phyloP scores from a whole-genome alignment of 1,284 basidiomycete genomes.

The Tylopilus sp. region DNA sequence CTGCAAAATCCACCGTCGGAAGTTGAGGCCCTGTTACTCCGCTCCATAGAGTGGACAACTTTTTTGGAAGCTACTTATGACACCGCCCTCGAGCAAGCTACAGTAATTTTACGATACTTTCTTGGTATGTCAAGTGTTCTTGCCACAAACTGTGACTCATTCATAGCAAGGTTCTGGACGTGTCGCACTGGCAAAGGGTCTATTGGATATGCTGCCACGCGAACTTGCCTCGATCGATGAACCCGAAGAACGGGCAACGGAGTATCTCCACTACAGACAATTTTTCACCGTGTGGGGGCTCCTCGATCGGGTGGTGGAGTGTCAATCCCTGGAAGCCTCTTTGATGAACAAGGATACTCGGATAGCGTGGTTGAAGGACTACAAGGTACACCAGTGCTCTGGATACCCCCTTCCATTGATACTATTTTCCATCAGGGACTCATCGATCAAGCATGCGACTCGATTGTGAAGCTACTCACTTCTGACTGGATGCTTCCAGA shows the following conservation, averaged over 20 bases:
- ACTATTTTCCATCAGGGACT: constrained; percentile 52
- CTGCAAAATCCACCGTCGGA: constrained; percentile 64
- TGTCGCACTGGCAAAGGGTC: constrained; percentile 73
- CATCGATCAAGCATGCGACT: constrained; percentile 69
- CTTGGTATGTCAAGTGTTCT: constrained; percentile 65
- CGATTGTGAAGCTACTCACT: constrained; percentile 74
- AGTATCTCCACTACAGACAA: constrained; percentile 79
- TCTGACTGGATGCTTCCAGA: constrained; percentile 80
- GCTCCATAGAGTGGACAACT: constrained; percentile 95
- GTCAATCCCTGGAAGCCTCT: constrained; percentile 62
- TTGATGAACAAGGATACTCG: constrained; percentile 69
- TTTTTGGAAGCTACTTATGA: constrained; percentile 79
- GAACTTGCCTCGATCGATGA: constrained; percentile 69
- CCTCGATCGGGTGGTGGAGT: constrained; percentile 67
- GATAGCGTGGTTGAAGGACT: constrained; percentile 71
- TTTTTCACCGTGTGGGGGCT: constrained; percentile 80
- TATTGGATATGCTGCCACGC: constrained; percentile 75
- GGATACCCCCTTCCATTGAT: neutral
- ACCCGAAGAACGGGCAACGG: constrained; percentile 72
- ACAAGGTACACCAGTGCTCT: constrained; percentile 56
- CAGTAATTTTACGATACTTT: constrained; percentile 89
- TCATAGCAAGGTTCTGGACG: constrained; percentile 72
- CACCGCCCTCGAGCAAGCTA: constrained; percentile 87
- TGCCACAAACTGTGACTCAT: constrained; percentile 9
- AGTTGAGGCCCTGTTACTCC: constrained; percentile 77